These are phyloP conservation scores for Paramecium sonneborni DNA, from an alignment of 73 alveolate genomes.

Conservation along the genomic window DNA sequence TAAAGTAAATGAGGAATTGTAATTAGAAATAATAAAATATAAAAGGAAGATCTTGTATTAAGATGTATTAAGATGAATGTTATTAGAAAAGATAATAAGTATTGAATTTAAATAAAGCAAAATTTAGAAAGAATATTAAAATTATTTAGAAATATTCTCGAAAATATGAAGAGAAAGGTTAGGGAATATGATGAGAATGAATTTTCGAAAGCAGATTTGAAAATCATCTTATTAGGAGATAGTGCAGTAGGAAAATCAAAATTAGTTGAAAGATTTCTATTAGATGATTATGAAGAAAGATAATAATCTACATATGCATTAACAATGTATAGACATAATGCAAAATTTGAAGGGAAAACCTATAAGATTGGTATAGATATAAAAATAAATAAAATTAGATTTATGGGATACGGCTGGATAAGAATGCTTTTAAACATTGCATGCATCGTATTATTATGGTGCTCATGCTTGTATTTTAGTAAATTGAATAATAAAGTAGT, in stretches of 20 bases:
- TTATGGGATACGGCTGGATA: slow-evolving; percentile 97
- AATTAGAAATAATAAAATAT: too few relatives aligned
- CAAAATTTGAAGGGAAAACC: slow-evolving; percentile 79
- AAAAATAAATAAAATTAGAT: not conserved
- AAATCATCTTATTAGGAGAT: slow-evolving; percentile 95
- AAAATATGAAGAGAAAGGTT: slow-evolving; percentile 34
- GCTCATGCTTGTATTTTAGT: slow-evolving; percentile 93
- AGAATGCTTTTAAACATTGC: slow-evolving; percentile 89
- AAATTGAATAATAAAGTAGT: not conserved
- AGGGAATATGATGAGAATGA: slow-evolving; percentile 60
- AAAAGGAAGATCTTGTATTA: too few relatives aligned
- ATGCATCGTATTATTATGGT: slow-evolving; percentile 91
- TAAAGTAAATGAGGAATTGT: too few relatives aligned
- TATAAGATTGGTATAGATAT: slow-evolving; percentile 61
- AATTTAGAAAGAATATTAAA: not conserved
- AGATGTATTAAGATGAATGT: too few relatives aligned
- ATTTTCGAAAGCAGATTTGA: slow-evolving; percentile 87
- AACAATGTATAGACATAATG: slow-evolving; percentile 82
- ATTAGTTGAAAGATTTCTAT: slow-evolving; percentile 79
- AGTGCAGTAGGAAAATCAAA: slow-evolving; percentile 99
- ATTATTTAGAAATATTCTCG: not conserved
- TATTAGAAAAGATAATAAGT: too few relatives aligned
- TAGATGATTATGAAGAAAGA: slow-evolving; percentile 78
- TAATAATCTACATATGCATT: slow-evolving; percentile 59
- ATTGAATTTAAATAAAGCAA: not conserved